Percentiles rank a stretch among this genome's conserved stretches.
These are phyloP conservation scores for Alternaria longipes DNA, from an alignment of 2,329 filamentous ascomycete species.

Conservation along the genomic window DNA sequence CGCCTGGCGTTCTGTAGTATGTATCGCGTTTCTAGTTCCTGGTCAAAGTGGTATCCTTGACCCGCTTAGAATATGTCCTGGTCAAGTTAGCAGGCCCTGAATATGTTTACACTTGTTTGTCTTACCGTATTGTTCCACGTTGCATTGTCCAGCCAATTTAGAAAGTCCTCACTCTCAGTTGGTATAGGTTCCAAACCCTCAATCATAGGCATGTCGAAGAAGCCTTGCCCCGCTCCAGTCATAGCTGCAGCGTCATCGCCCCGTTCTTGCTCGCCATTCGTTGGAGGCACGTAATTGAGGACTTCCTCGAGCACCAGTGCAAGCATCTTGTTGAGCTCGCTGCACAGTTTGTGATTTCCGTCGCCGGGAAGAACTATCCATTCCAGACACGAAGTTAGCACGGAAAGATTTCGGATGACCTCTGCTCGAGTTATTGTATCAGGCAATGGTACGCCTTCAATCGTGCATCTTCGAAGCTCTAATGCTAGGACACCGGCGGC, in stretches of 20 bases:
- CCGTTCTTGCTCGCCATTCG: slow-evolving; percentile 25
- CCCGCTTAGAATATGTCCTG: slow-evolving; percentile 25
- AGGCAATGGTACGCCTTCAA: slow-evolving; percentile 43
- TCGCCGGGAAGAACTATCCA: slow-evolving; percentile 47
- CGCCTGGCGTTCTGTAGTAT: background rate
- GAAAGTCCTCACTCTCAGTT: slow-evolving; percentile 46
- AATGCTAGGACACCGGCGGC: slow-evolving; percentile 47
- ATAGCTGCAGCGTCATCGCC: slow-evolving; percentile 15
- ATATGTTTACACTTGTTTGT: background rate
- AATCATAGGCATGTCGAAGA: slow-evolving; percentile 48
- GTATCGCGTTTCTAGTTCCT: background rate
- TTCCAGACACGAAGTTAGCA: slow-evolving; percentile 48
- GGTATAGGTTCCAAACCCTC: slow-evolving; percentile 51
- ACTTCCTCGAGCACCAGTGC: slow-evolving; percentile 47
- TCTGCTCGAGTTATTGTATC: slow-evolving; percentile 45
- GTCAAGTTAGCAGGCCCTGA: background rate
- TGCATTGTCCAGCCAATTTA: slow-evolving; percentile 50
- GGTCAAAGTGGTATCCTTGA: background rate
- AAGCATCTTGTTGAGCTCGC: slow-evolving; percentile 50
- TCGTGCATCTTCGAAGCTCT: slow-evolving; percentile 46
- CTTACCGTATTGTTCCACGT: slow-evolving; percentile 47
- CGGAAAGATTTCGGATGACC: slow-evolving; percentile 48
- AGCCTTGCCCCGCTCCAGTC: slow-evolving; percentile 32
- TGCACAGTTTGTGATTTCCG: slow-evolving; percentile 49
- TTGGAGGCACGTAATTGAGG: slow-evolving; percentile 46